Percentiles rank a stretch among this genome's conserved stretches.
Evolutionary conservation across 176 grass and related monocot species (phyloP).

Genomic region (Guadua angustifolia): DNA sequence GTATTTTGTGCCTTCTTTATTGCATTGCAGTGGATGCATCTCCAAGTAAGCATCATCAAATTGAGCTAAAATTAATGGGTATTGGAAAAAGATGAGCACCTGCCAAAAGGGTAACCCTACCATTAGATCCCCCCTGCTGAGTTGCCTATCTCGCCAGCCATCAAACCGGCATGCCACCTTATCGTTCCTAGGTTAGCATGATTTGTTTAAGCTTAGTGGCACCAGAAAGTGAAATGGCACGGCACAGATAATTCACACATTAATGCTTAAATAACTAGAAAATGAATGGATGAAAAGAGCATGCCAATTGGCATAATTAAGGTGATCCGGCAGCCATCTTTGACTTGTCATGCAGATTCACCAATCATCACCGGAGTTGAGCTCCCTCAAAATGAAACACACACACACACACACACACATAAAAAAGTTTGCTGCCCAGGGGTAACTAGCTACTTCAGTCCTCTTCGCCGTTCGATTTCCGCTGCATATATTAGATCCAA

Average conservation of each 20-base stretch:
- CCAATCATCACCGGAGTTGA: not conserved
- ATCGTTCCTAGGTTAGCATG: constrained; percentile 40
- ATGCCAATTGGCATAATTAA: constrained; percentile 28
- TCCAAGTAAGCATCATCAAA: constrained; percentile 1
- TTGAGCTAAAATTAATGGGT: not conserved
- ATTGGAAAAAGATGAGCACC: not conserved
- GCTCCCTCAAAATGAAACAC: not conserved
- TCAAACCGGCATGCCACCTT: constrained; percentile 30
- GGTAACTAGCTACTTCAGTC: too few species aligned
- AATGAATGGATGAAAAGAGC: not conserved
- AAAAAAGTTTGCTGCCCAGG: too few species aligned
- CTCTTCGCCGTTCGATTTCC: too few species aligned
- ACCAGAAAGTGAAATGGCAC: constrained; percentile 41
- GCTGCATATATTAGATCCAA: too few species aligned
- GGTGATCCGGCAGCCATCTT: constrained; percentile 28
- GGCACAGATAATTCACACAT: constrained; percentile 40
- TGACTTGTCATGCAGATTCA: constrained; percentile 41
- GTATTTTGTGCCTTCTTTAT: not conserved
- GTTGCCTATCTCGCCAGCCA: constrained; percentile 37
- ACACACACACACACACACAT: too few species aligned
- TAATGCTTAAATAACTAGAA: constrained; percentile 17
- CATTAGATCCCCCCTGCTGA: constrained; percentile 37
- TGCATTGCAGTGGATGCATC: not conserved
- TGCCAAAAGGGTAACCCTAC: constrained; percentile 17
- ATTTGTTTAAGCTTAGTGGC: constrained; percentile 47